A percentile compares a stretch with the other conserved stretches of the same genome.
Conservation (phyloP, 306 rosid genomes). For the Oxytropis ochrocephala region DNA sequence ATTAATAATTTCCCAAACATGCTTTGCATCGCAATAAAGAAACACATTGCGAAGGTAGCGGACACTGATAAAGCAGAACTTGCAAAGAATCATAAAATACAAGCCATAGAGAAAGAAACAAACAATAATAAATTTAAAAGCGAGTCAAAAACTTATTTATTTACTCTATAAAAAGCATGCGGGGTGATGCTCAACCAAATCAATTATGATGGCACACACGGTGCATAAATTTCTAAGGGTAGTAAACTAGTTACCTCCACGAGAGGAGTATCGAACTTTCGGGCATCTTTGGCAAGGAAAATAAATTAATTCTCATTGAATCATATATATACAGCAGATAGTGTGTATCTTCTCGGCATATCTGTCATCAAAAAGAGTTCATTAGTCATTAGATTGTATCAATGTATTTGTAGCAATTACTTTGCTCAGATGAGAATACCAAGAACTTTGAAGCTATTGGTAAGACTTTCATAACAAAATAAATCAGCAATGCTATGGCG, state of each 20-base stretch:
- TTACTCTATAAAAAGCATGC: too few species aligned
- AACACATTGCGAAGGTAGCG: not conserved
- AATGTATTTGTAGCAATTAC: not conserved
- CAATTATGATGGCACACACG: not conserved
- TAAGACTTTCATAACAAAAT: not conserved
- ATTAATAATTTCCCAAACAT: not conserved
- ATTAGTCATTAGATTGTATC: constrained; percentile 24
- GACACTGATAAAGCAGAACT: not conserved
- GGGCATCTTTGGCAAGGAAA: constrained; percentile 44
- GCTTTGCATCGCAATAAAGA: not conserved
- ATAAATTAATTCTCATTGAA: constrained; percentile 59
- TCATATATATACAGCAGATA: constrained; percentile 78
- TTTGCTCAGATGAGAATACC: not conserved
- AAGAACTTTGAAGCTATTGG: not conserved
- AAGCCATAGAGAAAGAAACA: too few species aligned
- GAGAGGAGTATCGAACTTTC: constrained; percentile 52
- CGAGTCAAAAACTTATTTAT: too few species aligned
- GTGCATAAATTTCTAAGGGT: not conserved
- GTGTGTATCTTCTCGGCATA: constrained; percentile 99
- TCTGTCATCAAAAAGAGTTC: too few species aligned
- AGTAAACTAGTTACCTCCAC: constrained; percentile 55
- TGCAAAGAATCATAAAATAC: too few species aligned
- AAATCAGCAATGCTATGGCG: constrained; percentile 9
- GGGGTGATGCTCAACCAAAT: constrained; percentile 1
- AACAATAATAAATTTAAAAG: too few species aligned